Percentiles rank a stretch among this genome's conserved stretches.
These are phyloP conservation scores for Neoscytalidium dimidiatum DNA, from an alignment of 2,329 filamentous ascomycete species.

Conservation along the genomic window DNA sequence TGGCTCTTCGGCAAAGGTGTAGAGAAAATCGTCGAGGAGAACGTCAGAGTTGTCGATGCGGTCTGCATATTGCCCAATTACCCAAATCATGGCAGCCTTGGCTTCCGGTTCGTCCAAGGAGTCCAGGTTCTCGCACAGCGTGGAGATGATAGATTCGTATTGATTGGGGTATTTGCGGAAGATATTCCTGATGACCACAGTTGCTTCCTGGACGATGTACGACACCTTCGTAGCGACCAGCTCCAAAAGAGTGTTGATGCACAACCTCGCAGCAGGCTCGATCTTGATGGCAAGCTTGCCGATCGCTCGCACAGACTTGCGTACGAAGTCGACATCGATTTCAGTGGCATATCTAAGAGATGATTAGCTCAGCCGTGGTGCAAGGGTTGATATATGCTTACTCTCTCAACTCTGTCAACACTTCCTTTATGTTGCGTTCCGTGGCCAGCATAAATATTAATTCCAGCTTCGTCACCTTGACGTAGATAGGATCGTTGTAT, in stretches of 20 bases:
- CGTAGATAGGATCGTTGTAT: conserved; percentile 99
- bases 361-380: conserved; percentile 23
- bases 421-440: conserved; percentile 92
- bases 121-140: conserved; percentile 93
- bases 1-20: conserved; percentile 90
- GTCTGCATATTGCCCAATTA: conserved; percentile 96
- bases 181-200: conserved; percentile 97
- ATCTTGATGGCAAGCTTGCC: conserved; percentile 99
- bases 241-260: conserved; percentile 90
- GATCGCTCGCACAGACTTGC: conserved; percentile 95
- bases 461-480: conserved; percentile 98
- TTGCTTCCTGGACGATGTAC: conserved; percentile 98
- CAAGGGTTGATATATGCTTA: conserved; percentile 42
- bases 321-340: conserved; percentile 97
- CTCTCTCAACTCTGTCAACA: conserved; percentile 89
- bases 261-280: conserved; percentile 84
- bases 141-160: conserved; percentile 96
- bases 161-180: conserved; percentile 99
- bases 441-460: conserved; percentile 98
- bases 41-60: conserved; percentile 96
- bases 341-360: conserved; percentile 76
- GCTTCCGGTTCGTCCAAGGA: conserved; percentile 96
- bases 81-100: conserved; percentile 98
- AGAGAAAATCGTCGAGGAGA: conserved; percentile 90
- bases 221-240: conserved; percentile 97